Evolutionary conservation across 1,284 basidiomycete genomes (phyloP).

Genomic region (Trametes versicolor): DNA sequence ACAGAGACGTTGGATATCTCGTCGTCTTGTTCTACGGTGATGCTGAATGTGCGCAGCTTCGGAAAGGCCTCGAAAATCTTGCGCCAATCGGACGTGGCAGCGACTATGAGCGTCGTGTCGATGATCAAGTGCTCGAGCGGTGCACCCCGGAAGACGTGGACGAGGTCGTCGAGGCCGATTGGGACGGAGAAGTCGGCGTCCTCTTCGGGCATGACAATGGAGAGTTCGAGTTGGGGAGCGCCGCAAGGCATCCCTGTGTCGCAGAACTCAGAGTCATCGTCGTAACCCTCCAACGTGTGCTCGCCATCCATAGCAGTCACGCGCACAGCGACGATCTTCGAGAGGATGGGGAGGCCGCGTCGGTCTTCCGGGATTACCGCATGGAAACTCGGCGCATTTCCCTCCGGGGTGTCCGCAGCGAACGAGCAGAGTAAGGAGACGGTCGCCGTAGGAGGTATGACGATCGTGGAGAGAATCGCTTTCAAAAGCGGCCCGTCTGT

Average conservation of each 20-base stretch:
- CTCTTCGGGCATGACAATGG: background rate
- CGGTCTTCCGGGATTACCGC: background rate
- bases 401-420: background rate
- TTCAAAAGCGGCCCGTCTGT: background rate
- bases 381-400: background rate
- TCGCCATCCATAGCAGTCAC: background rate
- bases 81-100: background rate
- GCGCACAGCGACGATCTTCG: background rate
- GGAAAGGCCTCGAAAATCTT: background rate
- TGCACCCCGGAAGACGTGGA: background rate
- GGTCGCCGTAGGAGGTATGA: background rate
- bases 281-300: background rate
- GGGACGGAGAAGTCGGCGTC: background rate
- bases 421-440: background rate
- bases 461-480: background rate
- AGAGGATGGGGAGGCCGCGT: background rate
- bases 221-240: background rate
- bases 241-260: background rate
- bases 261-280: background rate
- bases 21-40: background rate
- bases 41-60: background rate
- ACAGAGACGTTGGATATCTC: background rate
- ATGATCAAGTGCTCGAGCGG: background rate
- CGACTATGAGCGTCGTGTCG: background rate
- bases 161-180: background rate